Evolutionary conservation across 495 filamentous ascomycete species (phyloP).

Genomic region (Neurospora sp.): DNA sequence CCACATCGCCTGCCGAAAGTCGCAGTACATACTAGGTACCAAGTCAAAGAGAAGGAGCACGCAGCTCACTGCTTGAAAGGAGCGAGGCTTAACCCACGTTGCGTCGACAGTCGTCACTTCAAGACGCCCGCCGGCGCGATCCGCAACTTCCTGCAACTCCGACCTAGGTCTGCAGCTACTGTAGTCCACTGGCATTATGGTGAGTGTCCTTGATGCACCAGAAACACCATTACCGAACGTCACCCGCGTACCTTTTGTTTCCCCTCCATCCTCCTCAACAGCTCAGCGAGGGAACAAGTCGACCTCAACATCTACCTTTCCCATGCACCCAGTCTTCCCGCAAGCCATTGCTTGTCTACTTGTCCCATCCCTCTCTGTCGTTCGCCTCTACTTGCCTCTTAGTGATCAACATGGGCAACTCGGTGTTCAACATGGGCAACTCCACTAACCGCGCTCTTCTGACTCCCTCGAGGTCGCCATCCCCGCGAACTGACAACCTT

Average conservation of each 20-base stretch:
- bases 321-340: background rate
- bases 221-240: background rate
- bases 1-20: background rate
- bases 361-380: background rate
- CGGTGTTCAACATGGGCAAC: background rate
- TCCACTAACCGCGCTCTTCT: background rate
- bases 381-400: background rate
- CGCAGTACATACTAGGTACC: background rate
- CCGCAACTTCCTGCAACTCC: background rate
- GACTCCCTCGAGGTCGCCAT: background rate
- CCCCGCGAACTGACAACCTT: slow-evolving; percentile 12
- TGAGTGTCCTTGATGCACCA: background rate
- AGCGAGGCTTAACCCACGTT: background rate
- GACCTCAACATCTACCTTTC: background rate
- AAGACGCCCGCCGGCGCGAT: background rate
- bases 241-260: background rate
- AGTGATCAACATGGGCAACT: background rate
- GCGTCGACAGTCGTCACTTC: background rate
- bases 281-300: background rate
- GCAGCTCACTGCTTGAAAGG: background rate
- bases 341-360: background rate
- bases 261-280: background rate
- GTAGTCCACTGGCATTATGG: background rate
- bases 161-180: background rate
- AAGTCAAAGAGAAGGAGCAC: background rate